A percentile compares a stretch with the other conserved stretches of the same genome.
phyloP scores from a whole-genome alignment of 225 moss, liverwort and hornwort species.

The Anthoceros angustus region DNA sequence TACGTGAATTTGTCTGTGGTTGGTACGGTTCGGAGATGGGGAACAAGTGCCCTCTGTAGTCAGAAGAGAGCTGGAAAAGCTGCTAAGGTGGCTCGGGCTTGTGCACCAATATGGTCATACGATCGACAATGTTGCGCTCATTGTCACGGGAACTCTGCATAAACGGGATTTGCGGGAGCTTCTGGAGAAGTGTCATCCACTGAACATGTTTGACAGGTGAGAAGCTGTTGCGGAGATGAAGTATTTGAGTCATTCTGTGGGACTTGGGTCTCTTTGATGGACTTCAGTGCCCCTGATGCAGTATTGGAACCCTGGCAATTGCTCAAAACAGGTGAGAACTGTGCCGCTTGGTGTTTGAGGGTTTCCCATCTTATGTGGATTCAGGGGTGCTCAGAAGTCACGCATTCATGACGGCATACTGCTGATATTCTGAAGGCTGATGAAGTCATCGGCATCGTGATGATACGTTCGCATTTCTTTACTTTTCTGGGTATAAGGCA shows the following conservation, averaged over 20 bases:
- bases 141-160: constrained; percentile 89
- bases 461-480: background rate
- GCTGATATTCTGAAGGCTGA: constrained; percentile 61
- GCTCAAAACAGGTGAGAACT: constrained; percentile 95
- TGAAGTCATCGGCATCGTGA: background rate
- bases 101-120: constrained; percentile 75
- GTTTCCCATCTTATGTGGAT: constrained; percentile 99
- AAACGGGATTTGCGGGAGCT: constrained; percentile 92
- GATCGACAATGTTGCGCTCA: constrained; percentile 98
- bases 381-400: constrained; percentile 84
- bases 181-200: constrained; percentile 94
- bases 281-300: constrained; percentile 20
- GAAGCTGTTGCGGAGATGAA: background rate
- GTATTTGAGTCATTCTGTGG: background rate
- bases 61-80: background rate
- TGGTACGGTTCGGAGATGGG: constrained; percentile 5
- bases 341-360: constrained; percentile 87
- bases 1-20: constrained; percentile 39
- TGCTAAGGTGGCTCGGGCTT: background rate
- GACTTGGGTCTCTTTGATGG: background rate
- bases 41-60: background rate
- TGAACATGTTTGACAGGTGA: constrained; percentile 98
- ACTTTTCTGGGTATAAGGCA: too few species aligned
- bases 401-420: constrained; percentile 94
- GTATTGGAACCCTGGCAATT: constrained; percentile 86